phyloP scores from a whole-genome alignment of 495 filamentous ascomycete species.

The Penicillium parvum region DNA sequence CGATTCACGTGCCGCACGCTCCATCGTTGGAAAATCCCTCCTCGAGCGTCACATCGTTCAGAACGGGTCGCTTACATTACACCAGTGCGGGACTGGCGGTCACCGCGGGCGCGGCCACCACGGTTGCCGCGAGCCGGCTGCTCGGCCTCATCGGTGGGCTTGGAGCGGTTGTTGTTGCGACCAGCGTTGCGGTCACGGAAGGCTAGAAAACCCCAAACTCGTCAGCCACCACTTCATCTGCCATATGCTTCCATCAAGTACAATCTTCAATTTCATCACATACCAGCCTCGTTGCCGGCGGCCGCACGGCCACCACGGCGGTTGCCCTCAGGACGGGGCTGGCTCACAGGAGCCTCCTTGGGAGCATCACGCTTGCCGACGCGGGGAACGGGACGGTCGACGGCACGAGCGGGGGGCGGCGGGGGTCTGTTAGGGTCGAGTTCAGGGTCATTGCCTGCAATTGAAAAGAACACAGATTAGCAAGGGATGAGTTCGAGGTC shows the following conservation, averaged over 20 bases:
- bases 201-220: slow-evolving; percentile 45
- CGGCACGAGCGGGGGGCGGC: slow-evolving; percentile 73
- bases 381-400: slow-evolving; percentile 77
- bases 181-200: slow-evolving; percentile 90
- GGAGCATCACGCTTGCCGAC: slow-evolving; percentile 85
- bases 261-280: slow-evolving; percentile 24
- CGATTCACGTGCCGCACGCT: too few relatives aligned
- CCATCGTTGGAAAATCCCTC: background rate
- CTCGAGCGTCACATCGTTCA: background rate
- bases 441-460: slow-evolving; percentile 80
- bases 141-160: slow-evolving; percentile 68
- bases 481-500: slow-evolving; percentile 8
- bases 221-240: slow-evolving; percentile 7
- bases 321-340: slow-evolving; percentile 35
- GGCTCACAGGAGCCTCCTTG: slow-evolving; percentile 52
- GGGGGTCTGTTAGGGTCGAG: slow-evolving; percentile 74
- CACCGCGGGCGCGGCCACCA: slow-evolving; percentile 60
- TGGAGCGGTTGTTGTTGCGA: slow-evolving; percentile 73
- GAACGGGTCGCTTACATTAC: slow-evolving; percentile 54
- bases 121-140: slow-evolving; percentile 47
- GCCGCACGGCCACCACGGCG: slow-evolving; percentile 55
- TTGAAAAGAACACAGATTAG: slow-evolving; percentile 18
- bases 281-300: slow-evolving; percentile 81
- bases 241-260: too few relatives aligned
- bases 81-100: slow-evolving; percentile 75